Evolutionary conservation across 257 asterid genomes (phyloP), one percentile per base, ranked within the genome.

Genomic region (Apocynum venetum): DNA sequence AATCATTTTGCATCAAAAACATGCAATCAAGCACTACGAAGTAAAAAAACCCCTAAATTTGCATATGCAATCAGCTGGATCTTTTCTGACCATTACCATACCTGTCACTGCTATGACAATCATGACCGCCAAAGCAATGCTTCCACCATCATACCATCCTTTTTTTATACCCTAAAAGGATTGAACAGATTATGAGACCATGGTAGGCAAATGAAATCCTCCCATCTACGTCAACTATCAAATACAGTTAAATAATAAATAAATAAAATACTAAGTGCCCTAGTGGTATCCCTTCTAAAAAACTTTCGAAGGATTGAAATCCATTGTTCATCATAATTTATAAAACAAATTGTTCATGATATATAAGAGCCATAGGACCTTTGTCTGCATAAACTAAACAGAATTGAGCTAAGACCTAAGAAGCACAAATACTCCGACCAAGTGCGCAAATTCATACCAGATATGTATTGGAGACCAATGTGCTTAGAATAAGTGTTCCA

Each of bases 91-190:
- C 44, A 14, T 67, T 72, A 56, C 17, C 77, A 52, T 91, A 95
- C 99, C 93, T 85, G 99, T 95, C 76, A 95, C 91, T 57, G 88
- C 75, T 59, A 93, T 92, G 78, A 95, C 98, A 57, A 95, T 87
- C 74, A 95, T 71, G 80, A 95, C 98, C 31, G 99, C 99, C 82
- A 95, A 66, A 40, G 93, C 92, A 82, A 95, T 95, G 88, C 98
- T 95, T 83, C 99, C 99, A 80, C 99, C 99, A 86, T 95, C 99
- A 83, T 95, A 95, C 99, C 99, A 95, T 80, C 99, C 99, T 85
- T 93, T 96, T 89, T 90, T 87, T 72, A 91, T 88, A 78, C 99
- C 99, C 99, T 95, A 77, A 70, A 84, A 79, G 40, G 77, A 38
- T 49, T 75, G 64, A 85, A 78, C 52, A 1, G 17, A 67, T 57